Percentiles rank a stretch among this genome's conserved stretches.
These are phyloP conservation scores for Westerdykella ornata DNA, from an alignment of 2,329 filamentous ascomycete genomes.

Conservation along the genomic window DNA sequence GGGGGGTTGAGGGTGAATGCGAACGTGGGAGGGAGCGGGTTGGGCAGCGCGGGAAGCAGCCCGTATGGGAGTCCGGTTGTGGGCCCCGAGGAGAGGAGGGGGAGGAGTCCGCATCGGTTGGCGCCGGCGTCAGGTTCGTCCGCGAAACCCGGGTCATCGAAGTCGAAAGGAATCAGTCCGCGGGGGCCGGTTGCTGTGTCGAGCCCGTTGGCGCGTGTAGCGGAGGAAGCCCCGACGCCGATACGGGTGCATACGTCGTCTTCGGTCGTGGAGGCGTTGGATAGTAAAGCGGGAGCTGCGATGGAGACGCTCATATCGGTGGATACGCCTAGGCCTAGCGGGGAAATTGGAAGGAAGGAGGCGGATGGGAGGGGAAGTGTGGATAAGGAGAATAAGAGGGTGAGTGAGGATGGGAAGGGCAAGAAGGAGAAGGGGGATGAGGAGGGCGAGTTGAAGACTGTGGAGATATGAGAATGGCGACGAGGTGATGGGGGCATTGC, in stretches of 20 bases:
- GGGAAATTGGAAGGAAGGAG: slow-evolving; percentile 18
- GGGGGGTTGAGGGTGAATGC: slow-evolving; percentile 47
- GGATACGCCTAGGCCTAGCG: slow-evolving; percentile 38
- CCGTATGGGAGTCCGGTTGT: slow-evolving; percentile 63
- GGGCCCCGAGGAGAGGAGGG: slow-evolving; percentile 49
- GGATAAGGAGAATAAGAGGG: slow-evolving; percentile 35
- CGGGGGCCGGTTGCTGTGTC: slow-evolving; percentile 54
- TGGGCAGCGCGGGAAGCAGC: slow-evolving; percentile 45
- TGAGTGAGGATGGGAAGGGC: slow-evolving; percentile 19
- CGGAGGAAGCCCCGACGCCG: slow-evolving; percentile 54
- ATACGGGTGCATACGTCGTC: slow-evolving; percentile 32
- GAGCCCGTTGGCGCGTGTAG: slow-evolving; percentile 66
- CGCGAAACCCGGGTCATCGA: slow-evolving; percentile 15
- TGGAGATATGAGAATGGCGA: slow-evolving; percentile 38
- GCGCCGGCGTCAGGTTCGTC: slow-evolving; percentile 30
- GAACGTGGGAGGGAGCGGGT: slow-evolving; percentile 40
- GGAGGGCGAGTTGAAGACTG: slow-evolving; percentile 42
- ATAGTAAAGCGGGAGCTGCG: slow-evolving; percentile 20
- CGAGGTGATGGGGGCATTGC: not conserved
- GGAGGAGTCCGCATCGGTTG: slow-evolving; percentile 64
- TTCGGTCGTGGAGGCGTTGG: slow-evolving; percentile 5
- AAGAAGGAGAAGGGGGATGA: slow-evolving; percentile 27
- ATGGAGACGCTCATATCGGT: slow-evolving; percentile 41
- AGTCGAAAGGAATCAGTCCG: slow-evolving; percentile 55
- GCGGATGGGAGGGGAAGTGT: slow-evolving; percentile 31